Evolutionary conservation across 108 stramenopile genomes (phyloP).

Genomic region (Cyclotella baltica): DNA sequence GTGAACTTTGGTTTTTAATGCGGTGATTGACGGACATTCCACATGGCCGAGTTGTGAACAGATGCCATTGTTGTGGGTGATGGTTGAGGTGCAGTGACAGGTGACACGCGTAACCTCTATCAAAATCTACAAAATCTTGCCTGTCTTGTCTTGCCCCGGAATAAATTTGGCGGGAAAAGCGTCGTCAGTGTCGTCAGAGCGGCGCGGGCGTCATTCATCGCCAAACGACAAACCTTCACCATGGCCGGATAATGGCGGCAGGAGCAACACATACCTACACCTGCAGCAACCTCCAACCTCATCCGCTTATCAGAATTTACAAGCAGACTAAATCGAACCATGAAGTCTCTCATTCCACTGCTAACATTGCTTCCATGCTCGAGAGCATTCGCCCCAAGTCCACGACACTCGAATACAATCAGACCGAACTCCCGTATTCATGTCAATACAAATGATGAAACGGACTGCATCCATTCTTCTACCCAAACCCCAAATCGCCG

Average conservation of each 20-base stretch:
- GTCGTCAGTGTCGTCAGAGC: neutral
- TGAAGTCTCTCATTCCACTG: neutral
- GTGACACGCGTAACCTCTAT: conserved; percentile 6
- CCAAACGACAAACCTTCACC: neutral
- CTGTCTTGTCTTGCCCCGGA: neutral
- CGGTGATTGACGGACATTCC: neutral
- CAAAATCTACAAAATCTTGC: neutral
- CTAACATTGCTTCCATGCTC: neutral
- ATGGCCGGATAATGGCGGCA: neutral
- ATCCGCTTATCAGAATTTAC: neutral
- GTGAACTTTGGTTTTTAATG: neutral
- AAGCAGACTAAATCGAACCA: neutral
- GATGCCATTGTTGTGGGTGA: neutral
- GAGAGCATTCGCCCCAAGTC: neutral
- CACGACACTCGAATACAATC: too few relatives aligned
- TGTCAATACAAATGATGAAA: too few relatives aligned
- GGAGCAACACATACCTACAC: neutral
- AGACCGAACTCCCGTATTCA: too few relatives aligned
- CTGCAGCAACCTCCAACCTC: neutral
- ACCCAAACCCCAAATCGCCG: too few relatives aligned
- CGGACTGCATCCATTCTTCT: too few relatives aligned
- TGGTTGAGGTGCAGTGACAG: neutral
- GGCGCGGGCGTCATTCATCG: neutral
- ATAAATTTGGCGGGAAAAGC: too few relatives aligned
- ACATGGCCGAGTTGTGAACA: neutral